These are phyloP conservation scores for Lepraria neglecta DNA, from an alignment of 495 filamentous ascomycete genomes.

Conservation along the genomic window DNA sequence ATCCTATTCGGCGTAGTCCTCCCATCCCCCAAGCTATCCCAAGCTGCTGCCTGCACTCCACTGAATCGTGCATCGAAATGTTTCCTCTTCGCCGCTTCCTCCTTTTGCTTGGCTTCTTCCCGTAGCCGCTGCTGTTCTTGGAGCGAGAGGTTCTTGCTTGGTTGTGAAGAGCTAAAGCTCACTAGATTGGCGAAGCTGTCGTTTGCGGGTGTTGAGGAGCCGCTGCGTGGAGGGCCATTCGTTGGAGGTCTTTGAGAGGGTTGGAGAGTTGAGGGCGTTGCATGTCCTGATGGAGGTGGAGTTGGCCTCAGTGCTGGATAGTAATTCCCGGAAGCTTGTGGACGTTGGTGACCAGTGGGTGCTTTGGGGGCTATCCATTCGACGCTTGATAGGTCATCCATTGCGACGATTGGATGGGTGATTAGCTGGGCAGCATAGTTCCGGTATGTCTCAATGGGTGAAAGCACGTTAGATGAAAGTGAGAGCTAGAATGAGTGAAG, in stretches of 20 bases:
- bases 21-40: slow-evolving; percentile 55
- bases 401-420: slow-evolving; percentile 18
- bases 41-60: slow-evolving; percentile 55
- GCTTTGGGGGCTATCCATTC: slow-evolving; percentile 44
- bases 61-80: slow-evolving; percentile 71
- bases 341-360: slow-evolving; percentile 43
- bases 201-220: slow-evolving; percentile 54
- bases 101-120: slow-evolving; percentile 66
- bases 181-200: slow-evolving; percentile 92
- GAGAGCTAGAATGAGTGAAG: background rate
- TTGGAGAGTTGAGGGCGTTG: slow-evolving; percentile 55
- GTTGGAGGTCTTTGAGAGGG: slow-evolving; percentile 41
- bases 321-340: slow-evolving; percentile 46
- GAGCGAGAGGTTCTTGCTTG: slow-evolving; percentile 64
- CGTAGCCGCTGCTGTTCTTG: slow-evolving; percentile 78
- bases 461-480: no score
- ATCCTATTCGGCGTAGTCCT: slow-evolving; percentile 38
- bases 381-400: slow-evolving; percentile 55
- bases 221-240: slow-evolving; percentile 32
- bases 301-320: slow-evolving; percentile 58
- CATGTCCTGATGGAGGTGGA: slow-evolving; percentile 59
- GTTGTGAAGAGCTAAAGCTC: slow-evolving; percentile 62
- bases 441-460: background rate
- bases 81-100: slow-evolving; percentile 64
- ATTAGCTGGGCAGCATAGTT: background rate